Conservation (phyloP, 345 rosid species). For the Luvunga scandens region DNA sequence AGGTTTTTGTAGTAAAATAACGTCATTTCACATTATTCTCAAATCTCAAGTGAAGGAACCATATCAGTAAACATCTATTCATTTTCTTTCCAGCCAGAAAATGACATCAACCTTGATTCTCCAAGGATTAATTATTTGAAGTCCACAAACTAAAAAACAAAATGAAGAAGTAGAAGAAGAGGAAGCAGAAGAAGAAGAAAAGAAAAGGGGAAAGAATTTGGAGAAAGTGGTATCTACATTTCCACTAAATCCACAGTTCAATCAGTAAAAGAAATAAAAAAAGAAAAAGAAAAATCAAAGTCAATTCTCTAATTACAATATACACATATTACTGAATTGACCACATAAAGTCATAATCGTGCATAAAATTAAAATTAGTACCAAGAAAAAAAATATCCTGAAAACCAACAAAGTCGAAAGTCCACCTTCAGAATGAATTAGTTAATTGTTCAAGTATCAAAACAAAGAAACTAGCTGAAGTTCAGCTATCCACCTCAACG, state of each 20-base stretch:
- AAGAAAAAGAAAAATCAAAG: neutral
- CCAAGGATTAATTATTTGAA: neutral
- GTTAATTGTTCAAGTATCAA: neutral
- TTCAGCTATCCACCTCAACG: neutral
- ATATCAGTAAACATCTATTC: neutral
- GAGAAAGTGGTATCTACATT: slow-evolving; percentile 8
- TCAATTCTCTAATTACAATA: neutral
- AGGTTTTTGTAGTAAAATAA: neutral
- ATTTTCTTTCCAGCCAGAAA: neutral
- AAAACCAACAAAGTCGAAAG: neutral
- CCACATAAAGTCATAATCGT: neutral
- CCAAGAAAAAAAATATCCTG: neutral
- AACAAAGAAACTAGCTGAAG: neutral
- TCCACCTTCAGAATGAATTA: neutral
- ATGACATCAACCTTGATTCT: neutral
- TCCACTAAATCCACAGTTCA: slow-evolving; percentile 7
- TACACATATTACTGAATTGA: neutral
- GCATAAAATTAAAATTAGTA: neutral
- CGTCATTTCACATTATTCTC: neutral
- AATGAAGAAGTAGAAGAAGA: neutral
- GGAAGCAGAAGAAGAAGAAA: neutral
- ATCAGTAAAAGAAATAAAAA: neutral
- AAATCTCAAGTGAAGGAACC: neutral
- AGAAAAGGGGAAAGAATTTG: neutral
- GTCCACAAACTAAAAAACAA: neutral